Conservation (phyloP, 1,284 basidiomycete species). For the Takashimella koratensis region DNA sequence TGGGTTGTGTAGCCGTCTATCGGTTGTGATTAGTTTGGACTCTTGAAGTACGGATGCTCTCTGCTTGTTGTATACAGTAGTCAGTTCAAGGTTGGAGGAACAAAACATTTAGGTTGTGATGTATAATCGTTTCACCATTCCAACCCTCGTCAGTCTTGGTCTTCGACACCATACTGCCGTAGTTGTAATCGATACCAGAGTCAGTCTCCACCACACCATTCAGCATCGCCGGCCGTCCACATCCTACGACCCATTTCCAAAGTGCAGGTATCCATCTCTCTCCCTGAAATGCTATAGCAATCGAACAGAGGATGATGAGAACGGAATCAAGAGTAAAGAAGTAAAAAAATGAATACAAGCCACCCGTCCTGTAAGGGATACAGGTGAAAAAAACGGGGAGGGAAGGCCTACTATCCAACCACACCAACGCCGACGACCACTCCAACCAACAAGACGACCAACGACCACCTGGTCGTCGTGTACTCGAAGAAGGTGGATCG, state of each 20-base stretch:
- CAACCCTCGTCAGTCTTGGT: too few relatives aligned
- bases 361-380: background rate
- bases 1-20: constrained; percentile 3
- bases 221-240: too few relatives aligned
- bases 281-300: background rate
- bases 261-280: background rate
- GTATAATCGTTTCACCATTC: too few relatives aligned
- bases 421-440: background rate
- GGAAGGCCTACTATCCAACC: background rate
- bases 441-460: background rate
- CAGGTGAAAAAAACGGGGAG: background rate
- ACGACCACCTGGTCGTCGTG: background rate
- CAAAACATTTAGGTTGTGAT: too few relatives aligned
- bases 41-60: too few relatives aligned
- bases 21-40: too few relatives aligned
- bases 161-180: too few relatives aligned
- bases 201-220: too few relatives aligned
- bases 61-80: too few relatives aligned
- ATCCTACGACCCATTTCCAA: too few relatives aligned
- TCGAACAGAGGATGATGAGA: background rate
- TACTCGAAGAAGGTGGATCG: background rate
- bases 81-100: too few relatives aligned
- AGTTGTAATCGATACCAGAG: too few relatives aligned
- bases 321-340: background rate
- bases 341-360: background rate